Evolutionary conservation across 2,329 filamentous ascomycete species (phyloP).

Genomic region (Aspergillus fumigatiaffinis): DNA sequence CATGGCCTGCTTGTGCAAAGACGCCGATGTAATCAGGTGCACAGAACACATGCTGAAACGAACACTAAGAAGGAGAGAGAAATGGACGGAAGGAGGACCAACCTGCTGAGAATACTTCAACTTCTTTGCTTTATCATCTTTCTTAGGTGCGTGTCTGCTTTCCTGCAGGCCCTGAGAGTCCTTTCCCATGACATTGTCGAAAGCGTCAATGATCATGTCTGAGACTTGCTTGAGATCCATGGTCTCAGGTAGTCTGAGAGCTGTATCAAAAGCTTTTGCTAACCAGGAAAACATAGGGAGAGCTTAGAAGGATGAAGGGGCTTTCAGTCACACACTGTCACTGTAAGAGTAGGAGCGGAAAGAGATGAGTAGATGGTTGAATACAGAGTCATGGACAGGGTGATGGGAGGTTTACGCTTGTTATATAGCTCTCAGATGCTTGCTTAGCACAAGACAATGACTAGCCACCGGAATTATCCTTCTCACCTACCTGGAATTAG

Average conservation of each 20-base stretch:
- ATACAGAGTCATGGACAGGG: not conserved
- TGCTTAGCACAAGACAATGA: not conserved
- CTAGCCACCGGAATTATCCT: not conserved
- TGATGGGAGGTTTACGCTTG: not conserved
- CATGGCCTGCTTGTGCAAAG: not conserved
- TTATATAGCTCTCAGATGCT: not conserved
- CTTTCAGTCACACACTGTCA: not conserved
- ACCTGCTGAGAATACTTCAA: slow-evolving; percentile 59
- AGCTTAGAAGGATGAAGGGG: not conserved
- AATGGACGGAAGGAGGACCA: slow-evolving; percentile 8
- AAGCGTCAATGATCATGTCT: slow-evolving; percentile 8
- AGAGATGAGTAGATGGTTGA: not conserved
- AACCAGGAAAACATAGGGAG: not conserved
- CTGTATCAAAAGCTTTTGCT: not conserved
- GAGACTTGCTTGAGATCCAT: slow-evolving; percentile 10
- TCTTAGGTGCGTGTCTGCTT: slow-evolving; percentile 22
- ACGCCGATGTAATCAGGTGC: not conserved
- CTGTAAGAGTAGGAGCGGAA: not conserved
- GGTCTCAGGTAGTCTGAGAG: not conserved
- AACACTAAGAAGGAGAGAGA: not conserved
- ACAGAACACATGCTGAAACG: not conserved
- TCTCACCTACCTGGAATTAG: not conserved
- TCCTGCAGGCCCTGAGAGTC: slow-evolving; percentile 11
- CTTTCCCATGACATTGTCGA: slow-evolving; percentile 10
- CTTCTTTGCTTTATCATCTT: slow-evolving; percentile 42